Evolutionary conservation across 208 protist genomes (phyloP).

Genomic region (Acanthamoeba triangularis): DNA sequence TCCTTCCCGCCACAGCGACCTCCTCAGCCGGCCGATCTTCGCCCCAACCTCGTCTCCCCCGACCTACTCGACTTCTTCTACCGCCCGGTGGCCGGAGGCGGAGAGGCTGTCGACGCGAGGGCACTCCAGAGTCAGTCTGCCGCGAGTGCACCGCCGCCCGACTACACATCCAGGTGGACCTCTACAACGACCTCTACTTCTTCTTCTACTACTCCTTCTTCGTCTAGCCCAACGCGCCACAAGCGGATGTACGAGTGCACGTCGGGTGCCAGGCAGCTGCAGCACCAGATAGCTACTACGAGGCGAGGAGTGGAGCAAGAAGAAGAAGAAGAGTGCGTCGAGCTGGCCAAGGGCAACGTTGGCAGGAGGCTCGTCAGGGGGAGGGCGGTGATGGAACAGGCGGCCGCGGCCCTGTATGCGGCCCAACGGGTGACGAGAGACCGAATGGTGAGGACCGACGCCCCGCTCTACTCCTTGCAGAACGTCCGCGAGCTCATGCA

Average conservation of each 20-base stretch:
- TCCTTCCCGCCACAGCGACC: background rate
- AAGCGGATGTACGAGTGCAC: background rate
- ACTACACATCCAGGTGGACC: background rate
- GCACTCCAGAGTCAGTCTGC: background rate
- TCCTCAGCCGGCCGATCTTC: background rate
- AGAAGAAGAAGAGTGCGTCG: too few relatives aligned
- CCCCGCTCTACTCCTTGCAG: background rate
- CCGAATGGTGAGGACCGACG: background rate
- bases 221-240: background rate
- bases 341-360: background rate
- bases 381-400: background rate
- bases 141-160: background rate
- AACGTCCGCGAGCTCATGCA: background rate
- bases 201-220: background rate
- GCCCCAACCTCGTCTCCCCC: background rate
- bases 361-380: too few relatives aligned
- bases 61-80: background rate
- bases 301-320: too few relatives aligned
- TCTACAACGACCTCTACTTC: background rate
- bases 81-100: background rate
- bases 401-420: background rate
- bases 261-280: too few relatives aligned
- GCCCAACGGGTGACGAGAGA: background rate
- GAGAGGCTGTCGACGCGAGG: background rate
- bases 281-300: too few relatives aligned